These are phyloP conservation scores for Boletus sensibilis DNA, from an alignment of 768 basidiomycete genomes.

Conservation along the genomic window DNA sequence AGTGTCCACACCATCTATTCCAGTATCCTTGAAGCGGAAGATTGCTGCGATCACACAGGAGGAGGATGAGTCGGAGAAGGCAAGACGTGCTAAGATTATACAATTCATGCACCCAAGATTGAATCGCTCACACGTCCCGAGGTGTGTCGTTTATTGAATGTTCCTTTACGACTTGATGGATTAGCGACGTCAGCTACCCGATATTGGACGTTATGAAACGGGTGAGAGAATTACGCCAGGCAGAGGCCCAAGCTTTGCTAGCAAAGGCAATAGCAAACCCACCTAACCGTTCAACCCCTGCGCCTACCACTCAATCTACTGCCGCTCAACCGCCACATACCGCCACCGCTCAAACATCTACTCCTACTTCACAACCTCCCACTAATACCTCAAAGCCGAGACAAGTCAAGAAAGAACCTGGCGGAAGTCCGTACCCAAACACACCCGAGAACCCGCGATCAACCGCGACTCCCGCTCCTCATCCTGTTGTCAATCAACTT, in stretches of 20 bases:
- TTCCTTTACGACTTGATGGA: conserved; percentile 3
- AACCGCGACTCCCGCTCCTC: conserved; percentile 32
- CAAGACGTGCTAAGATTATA: conserved; percentile 69
- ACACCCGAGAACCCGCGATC: conserved; percentile 32
- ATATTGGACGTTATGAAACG: conserved; percentile 52
- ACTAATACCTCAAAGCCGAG: conserved; percentile 24
- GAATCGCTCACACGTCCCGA: conserved; percentile 47
- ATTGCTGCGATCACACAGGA: conserved; percentile 67
- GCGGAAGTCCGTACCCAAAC: conserved; percentile 25
- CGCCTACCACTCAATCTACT: conserved; percentile 33
- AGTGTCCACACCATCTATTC: conserved; percentile 70
- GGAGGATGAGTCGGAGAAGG: conserved; percentile 74
- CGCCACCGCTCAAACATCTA: conserved; percentile 29
- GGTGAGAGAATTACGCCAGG: conserved; percentile 27
- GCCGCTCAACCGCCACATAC: conserved; percentile 36
- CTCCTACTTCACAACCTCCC: conserved; percentile 31
- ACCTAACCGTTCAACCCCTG: conserved; percentile 29
- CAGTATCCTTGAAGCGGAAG: conserved; percentile 75
- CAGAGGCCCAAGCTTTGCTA: conserved; percentile 19
- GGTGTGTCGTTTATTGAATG: conserved; percentile 35
- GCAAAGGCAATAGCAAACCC: conserved; percentile 32
- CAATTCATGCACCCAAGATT: conserved; percentile 72
- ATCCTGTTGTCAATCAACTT: conserved; percentile 35
- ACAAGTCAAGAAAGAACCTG: conserved; percentile 31
- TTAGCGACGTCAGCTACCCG: conserved; percentile 43